Base-by-base conservation (phyloP, 441 rosid genomes). In the Brassica hybrid region DNA sequence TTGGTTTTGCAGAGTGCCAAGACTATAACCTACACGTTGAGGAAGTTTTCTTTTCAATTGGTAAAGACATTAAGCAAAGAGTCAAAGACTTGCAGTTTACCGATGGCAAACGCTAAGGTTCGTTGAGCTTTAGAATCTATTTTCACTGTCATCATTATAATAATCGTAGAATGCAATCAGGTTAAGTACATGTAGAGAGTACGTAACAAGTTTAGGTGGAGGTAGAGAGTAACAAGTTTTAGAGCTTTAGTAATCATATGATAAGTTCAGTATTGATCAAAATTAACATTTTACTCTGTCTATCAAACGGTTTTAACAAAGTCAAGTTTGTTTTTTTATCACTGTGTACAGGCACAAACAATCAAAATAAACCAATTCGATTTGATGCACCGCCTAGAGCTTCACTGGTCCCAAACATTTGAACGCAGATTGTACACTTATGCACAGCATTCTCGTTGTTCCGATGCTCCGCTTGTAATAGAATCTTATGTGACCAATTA, bases 1-100 rank as follows among this genome's bases (percentile, higher is more conserved):
- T 64, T 71, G 9, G 3, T 58, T 38, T 63, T 81, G 68, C 94
- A 90, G 95, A 93, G 93, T 87, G 94, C 94, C 56, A 90, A 88
- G 86, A 90, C 94, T 30, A 30, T 11, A 91, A 90, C 82, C 78
- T 91, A 6, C 34, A 30, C 34, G 34, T 30, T 30, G 34, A 67
- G 83, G 91, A 91, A 78, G 95, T 88, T 80, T 93, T 93, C 94
- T 91, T 93, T 80, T 91, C 95, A 71, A 88, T 90, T 68, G 97
- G 88, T 19, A 83, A 91, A 83, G 98, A 91, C 72, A 93, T 91
- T 69, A 93, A 89, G 89, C 34, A 30, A 30, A 30, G 34, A 30
- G 34, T 30, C 93, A 88, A 83, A 87, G 98, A 82, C 93, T 93
- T 72, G 87, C 93, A 60, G 96, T 30, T 89, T 69, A 88, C 88